These are phyloP conservation scores for Hepatocystis sp. DNA, from an alignment of 169 alveolate species.

Conservation along the genomic window DNA sequence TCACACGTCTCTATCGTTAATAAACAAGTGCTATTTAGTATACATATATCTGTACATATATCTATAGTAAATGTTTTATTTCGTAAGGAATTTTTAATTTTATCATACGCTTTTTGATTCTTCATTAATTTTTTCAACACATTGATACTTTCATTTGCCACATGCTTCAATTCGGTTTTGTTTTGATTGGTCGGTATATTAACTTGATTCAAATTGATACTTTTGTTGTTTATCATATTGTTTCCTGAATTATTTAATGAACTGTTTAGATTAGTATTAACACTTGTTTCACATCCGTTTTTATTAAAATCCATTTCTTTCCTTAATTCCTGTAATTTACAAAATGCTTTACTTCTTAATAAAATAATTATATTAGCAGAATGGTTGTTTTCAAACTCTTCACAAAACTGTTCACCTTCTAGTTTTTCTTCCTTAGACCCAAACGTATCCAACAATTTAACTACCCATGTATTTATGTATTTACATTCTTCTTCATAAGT, in stretches of 20 bases:
- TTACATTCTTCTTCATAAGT: conserved; percentile 47
- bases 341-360: conserved; percentile 66
- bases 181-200: background rate
- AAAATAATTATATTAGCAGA: conserved; percentile 66
- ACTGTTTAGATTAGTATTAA: background rate
- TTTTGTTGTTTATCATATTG: background rate
- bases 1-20: conserved; percentile 41
- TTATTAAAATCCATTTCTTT: conserved; percentile 54
- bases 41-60: conserved; percentile 58
- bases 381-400: conserved; percentile 59
- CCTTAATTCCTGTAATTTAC: conserved; percentile 55
- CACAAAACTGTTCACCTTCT: conserved; percentile 62
- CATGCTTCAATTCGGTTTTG: conserved; percentile 47
- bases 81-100: conserved; percentile 69
- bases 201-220: no score
- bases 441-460: conserved; percentile 50
- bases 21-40: conserved; percentile 55
- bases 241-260: background rate
- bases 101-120: conserved; percentile 65
- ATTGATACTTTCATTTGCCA: conserved; percentile 72
- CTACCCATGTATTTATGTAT: conserved; percentile 72
- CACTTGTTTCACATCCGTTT: background rate
- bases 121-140: conserved; percentile 66
- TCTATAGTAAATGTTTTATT: conserved; percentile 73
- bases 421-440: conserved; percentile 60